Conservation (phyloP, 257 asterid species). For the Salvia miltiorrhiza region DNA sequence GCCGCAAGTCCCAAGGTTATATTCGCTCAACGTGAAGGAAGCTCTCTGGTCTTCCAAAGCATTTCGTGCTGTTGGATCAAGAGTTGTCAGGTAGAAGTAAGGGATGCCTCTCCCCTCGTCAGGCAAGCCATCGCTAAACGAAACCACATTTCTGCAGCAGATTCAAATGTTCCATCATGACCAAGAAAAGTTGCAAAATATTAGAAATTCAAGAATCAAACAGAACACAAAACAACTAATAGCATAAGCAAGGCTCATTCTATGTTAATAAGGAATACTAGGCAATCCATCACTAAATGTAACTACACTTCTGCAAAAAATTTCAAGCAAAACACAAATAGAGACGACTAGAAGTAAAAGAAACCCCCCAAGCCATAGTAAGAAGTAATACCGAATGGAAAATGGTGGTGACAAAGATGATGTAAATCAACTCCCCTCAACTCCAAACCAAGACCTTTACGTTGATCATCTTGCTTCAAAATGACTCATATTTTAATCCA, state of each 20-base stretch:
- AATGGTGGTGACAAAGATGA: neutral
- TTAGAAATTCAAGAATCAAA: neutral
- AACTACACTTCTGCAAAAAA: neutral
- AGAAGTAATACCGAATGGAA: neutral
- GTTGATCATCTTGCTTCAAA: neutral
- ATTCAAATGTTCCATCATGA: neutral
- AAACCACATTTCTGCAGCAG: slow-evolving; percentile 72
- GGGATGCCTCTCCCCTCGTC: slow-evolving; percentile 72
- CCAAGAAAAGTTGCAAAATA: neutral
- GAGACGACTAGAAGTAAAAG: neutral
- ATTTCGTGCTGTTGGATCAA: slow-evolving; percentile 82
- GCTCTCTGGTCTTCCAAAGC: slow-evolving; percentile 72
- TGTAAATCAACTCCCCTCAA: neutral
- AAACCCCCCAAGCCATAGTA: neutral
- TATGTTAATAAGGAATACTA: neutral
- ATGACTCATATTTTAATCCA: neutral
- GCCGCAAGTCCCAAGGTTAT: slow-evolving; percentile 71
- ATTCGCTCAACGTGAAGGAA: slow-evolving; percentile 75
- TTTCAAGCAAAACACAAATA: neutral
- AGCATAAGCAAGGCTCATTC: neutral
- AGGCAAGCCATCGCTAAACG: slow-evolving; percentile 84
- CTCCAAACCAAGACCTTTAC: neutral
- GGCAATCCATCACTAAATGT: neutral
- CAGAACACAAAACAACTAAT: neutral
- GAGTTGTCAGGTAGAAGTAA: slow-evolving; percentile 78